phyloP scores from a whole-genome alignment of 768 basidiomycete genomes.

The Boletus rufocinnamomeus region DNA sequence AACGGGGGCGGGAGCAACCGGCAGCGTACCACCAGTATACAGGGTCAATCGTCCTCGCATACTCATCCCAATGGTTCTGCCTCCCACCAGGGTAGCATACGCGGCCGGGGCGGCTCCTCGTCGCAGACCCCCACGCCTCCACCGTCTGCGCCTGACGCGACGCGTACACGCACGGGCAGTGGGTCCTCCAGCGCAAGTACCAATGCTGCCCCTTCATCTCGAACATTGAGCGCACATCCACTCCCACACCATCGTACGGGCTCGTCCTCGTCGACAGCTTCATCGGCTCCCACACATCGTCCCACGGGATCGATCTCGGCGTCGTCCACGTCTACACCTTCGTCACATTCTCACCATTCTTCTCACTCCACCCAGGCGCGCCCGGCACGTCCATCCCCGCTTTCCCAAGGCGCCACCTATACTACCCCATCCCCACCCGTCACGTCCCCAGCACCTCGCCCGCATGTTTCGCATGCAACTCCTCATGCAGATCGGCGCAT shows the following conservation, averaged over 20 bases:
- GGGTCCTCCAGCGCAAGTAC: constrained; percentile 28
- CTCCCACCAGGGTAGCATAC: constrained; percentile 35
- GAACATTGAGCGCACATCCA: constrained; percentile 27
- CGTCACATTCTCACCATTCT: constrained; percentile 31
- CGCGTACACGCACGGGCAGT: constrained; percentile 36
- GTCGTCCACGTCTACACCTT: constrained; percentile 31
- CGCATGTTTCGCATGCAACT: constrained; percentile 41
- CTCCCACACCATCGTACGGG: constrained; percentile 35
- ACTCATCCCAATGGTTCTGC: constrained; percentile 35
- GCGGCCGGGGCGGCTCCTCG: constrained; percentile 40
- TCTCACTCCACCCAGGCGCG: constrained; percentile 33
- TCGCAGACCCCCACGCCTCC: constrained; percentile 30
- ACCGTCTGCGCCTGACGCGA: constrained; percentile 22
- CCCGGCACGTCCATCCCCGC: constrained; percentile 34
- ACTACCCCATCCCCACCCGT: constrained; percentile 14
- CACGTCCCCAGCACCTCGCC: constrained; percentile 20
- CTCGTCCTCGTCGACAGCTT: constrained; percentile 31
- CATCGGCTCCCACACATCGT: constrained; percentile 25
- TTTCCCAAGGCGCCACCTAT: constrained; percentile 36
- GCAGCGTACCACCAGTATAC: constrained; percentile 70
- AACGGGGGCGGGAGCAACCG: constrained; percentile 43
- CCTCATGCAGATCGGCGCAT: constrained; percentile 71
- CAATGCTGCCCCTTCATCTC: constrained; percentile 9
- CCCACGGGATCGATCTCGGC: constrained; percentile 31
- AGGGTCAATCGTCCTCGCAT: constrained; percentile 63